These are phyloP conservation scores for Arabis hirsuta DNA, from an alignment of 345 rosid genomes.

Conservation along the genomic window DNA sequence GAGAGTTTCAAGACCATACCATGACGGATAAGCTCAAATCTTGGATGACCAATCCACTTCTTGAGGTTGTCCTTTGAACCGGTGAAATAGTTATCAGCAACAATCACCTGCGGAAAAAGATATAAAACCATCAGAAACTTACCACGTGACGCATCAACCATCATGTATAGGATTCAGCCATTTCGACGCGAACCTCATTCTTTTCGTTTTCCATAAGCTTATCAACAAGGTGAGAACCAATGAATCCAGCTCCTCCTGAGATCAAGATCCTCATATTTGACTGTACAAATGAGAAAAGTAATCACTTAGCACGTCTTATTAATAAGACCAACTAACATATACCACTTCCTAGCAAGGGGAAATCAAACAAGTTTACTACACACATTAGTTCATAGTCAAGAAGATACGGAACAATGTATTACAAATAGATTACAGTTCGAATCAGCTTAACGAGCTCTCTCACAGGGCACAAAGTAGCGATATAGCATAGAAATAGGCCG, in stretches of 20 bases:
- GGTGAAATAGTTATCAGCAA: slow-evolving; percentile 91
- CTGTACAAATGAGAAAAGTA: slow-evolving; percentile 47
- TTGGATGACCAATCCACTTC: slow-evolving; percentile 94
- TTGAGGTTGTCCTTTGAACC: slow-evolving; percentile 89
- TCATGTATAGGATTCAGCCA: background rate
- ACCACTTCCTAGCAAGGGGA: background rate
- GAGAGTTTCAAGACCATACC: slow-evolving; percentile 54
- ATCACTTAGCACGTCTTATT: background rate
- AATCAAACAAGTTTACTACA: background rate
- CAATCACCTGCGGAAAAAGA: slow-evolving; percentile 62
- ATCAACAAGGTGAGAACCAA: slow-evolving; percentile 96
- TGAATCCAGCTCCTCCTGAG: slow-evolving; percentile 97
- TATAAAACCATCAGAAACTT: background rate
- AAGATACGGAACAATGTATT: background rate
- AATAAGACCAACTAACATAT: background rate
- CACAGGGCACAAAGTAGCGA: background rate
- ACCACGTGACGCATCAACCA: background rate
- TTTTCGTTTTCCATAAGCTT: slow-evolving; percentile 90
- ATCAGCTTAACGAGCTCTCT: background rate
- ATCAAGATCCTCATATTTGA: slow-evolving; percentile 95
- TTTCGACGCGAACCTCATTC: slow-evolving; percentile 67
- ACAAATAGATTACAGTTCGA: background rate
- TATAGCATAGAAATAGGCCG: background rate
- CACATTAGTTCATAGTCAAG: slow-evolving; percentile 2
- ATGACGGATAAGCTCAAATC: slow-evolving; percentile 96